phyloP scores from a whole-genome alignment of 2,329 filamentous ascomycete species.

The Colletotrichum spaethianum region DNA sequence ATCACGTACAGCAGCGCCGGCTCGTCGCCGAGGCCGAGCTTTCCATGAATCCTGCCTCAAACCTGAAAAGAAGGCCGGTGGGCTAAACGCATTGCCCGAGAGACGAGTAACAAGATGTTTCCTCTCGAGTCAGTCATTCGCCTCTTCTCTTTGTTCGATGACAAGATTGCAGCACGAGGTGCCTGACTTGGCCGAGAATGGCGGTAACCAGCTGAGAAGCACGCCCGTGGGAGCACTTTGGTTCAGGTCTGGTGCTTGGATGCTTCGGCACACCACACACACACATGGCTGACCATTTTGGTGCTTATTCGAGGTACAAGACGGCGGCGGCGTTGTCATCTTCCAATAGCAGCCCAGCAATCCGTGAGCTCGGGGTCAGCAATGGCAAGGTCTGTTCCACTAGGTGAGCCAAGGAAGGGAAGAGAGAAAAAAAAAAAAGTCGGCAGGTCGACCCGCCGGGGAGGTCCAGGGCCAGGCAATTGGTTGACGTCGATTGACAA shows the following conservation, averaged over 20 bases:
- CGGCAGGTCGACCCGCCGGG: conserved; percentile 39
- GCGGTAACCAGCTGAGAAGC: conserved; percentile 18
- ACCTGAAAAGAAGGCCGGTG: conserved; percentile 10
- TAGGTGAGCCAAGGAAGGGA: background rate
- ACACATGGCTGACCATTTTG: conserved; percentile 17
- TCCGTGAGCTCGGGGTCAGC: conserved; percentile 33
- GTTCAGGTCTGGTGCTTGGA: conserved; percentile 11
- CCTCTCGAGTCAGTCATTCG: conserved; percentile 37
- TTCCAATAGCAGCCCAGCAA: conserved; percentile 30
- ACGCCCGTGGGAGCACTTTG: conserved; percentile 16
- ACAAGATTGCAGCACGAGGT: conserved; percentile 30
- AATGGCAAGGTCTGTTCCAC: conserved; percentile 12
- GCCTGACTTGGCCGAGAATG: conserved; percentile 37
- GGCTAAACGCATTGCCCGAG: conserved; percentile 35
- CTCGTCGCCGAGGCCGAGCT: conserved; percentile 3
- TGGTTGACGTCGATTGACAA: conserved; percentile 28
- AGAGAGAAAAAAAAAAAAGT: conserved; percentile 15
- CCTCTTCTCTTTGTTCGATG: conserved; percentile 37
- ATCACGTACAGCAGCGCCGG: conserved; percentile 13
- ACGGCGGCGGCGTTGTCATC: conserved; percentile 19
- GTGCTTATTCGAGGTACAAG: conserved; percentile 19
- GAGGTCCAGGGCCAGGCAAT: conserved; percentile 21
- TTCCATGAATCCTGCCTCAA: conserved; percentile 3
- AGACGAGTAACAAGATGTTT: conserved; percentile 33
- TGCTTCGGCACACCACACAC: conserved; percentile 20